Percentiles rank a stretch among this genome's conserved stretches.
Conservation (phyloP, 768 basidiomycete genomes). For the Leccinum subtestaceum region DNA sequence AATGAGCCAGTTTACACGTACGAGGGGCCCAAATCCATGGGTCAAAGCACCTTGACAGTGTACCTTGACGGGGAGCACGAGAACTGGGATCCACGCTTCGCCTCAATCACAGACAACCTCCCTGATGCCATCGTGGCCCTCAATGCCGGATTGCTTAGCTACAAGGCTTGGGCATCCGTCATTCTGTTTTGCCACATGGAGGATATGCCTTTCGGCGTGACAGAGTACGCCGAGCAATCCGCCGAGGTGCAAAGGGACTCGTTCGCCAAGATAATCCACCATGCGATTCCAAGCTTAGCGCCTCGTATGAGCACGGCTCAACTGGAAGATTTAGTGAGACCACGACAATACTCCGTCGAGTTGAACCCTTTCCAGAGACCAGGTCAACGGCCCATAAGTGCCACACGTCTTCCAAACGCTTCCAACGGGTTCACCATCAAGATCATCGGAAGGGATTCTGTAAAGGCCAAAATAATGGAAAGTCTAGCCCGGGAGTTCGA, state of each 20-base stretch:
- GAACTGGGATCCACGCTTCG: conserved; percentile 26
- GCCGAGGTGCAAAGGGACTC: conserved; percentile 31
- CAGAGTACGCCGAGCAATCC: conserved; percentile 38
- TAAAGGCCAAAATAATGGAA: not conserved
- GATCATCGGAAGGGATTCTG: conserved; percentile 22
- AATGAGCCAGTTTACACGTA: conserved; percentile 35
- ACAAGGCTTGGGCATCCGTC: conserved; percentile 37
- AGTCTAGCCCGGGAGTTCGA: not conserved
- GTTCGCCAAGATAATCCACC: conserved; percentile 29
- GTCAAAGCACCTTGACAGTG: conserved; percentile 38
- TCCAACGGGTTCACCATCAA: conserved; percentile 34
- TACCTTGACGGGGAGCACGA: conserved; percentile 32
- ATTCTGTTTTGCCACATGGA: conserved; percentile 32
- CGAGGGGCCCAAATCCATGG: conserved; percentile 35
- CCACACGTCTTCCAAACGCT: conserved; percentile 28
- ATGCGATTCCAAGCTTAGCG: conserved; percentile 25
- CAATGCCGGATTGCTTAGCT: conserved; percentile 40
- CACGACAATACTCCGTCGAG: conserved; percentile 29
- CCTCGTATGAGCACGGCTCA: conserved; percentile 22
- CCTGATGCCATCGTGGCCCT: conserved; percentile 44
- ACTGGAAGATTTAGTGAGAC: conserved; percentile 22
- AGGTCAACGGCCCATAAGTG: conserved; percentile 28
- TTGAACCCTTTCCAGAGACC: conserved; percentile 35
- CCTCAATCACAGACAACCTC: conserved; percentile 12
- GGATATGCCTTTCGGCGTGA: conserved; percentile 32